Evolutionary conservation across 768 basidiomycete genomes (phyloP).

Genomic region (Kondoa malvinella): DNA sequence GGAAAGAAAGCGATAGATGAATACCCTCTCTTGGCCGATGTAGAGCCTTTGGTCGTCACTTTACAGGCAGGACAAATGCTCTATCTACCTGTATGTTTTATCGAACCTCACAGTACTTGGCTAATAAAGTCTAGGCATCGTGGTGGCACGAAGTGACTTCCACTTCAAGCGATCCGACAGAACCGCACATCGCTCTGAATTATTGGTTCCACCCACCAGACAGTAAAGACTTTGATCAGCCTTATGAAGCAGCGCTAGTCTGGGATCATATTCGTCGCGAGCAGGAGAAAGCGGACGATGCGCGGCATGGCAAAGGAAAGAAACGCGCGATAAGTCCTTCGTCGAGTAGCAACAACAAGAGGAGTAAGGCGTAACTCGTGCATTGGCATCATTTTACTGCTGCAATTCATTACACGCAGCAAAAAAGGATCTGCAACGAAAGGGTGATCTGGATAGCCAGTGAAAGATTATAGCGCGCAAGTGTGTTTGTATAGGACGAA

Average conservation of each 20-base stretch:
- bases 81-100: neutral
- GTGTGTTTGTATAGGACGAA: too few relatives aligned
- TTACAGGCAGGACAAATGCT: neutral
- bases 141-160: neutral
- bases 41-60: neutral
- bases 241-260: neutral
- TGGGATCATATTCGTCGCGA: neutral
- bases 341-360: neutral
- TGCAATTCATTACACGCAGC: too few relatives aligned
- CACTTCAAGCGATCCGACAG: neutral
- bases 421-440: too few relatives aligned
- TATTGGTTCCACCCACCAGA: neutral
- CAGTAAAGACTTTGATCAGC: neutral
- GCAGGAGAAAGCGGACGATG: neutral
- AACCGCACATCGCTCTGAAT: neutral
- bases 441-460: too few relatives aligned
- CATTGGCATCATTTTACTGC: too few relatives aligned
- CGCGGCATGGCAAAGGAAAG: neutral
- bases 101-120: neutral
- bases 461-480: too few relatives aligned
- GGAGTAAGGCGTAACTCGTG: too few relatives aligned
- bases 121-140: neutral
- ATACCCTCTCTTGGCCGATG: neutral
- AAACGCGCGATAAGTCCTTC: neutral
- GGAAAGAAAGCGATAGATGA: neutral